These are phyloP conservation scores for Salix suchowensis DNA, from an alignment of 345 rosid species.

Conservation along the genomic window DNA sequence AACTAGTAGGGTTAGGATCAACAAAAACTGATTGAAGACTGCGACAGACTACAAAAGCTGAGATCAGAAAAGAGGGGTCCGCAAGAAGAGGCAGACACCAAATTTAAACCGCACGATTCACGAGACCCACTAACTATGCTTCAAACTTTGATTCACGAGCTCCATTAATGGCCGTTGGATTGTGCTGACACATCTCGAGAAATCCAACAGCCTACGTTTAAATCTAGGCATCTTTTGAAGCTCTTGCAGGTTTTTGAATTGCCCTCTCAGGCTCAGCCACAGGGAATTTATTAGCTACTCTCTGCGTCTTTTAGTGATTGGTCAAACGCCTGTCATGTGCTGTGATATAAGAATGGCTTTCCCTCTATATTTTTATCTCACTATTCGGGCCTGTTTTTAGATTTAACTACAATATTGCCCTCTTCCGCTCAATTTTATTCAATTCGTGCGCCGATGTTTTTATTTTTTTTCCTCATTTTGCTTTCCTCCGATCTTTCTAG, in stretches of 20 bases:
- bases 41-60: background rate
- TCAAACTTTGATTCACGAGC: background rate
- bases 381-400: background rate
- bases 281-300: background rate
- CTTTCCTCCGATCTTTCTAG: too few species aligned
- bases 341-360: background rate
- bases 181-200: slow-evolving; percentile 7
- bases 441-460: background rate
- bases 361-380: background rate
- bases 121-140: slow-evolving; percentile 14
- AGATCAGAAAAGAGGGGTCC: background rate
- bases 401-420: slow-evolving; percentile 4
- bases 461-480: background rate
- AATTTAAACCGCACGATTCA: slow-evolving; percentile 25
- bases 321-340: background rate
- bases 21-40: background rate
- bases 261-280: background rate
- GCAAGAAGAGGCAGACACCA: background rate
- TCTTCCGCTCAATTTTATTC: background rate
- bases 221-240: slow-evolving; percentile 8
- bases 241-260: slow-evolving; percentile 13
- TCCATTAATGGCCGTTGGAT: slow-evolving; percentile 24
- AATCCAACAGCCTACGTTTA: slow-evolving; percentile 33
- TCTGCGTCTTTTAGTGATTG: background rate
- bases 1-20: too few species aligned